Conservation (phyloP, 495 filamentous ascomycete species). For the Tuber microsphaerosporum region DNA sequence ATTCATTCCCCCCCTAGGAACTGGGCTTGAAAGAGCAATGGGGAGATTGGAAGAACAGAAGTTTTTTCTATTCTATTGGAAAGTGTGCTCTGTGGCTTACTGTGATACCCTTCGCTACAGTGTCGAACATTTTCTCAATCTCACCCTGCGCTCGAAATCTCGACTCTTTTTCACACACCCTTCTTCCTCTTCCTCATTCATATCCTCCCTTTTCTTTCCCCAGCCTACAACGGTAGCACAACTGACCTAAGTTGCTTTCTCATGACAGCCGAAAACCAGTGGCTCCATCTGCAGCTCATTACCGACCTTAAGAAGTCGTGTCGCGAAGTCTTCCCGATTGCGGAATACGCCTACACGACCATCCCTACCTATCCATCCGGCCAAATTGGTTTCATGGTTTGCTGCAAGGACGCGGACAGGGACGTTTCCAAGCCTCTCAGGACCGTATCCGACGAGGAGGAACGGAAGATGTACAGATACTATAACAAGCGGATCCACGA, state of each 20-base stretch:
- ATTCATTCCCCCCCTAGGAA: constrained; percentile 17
- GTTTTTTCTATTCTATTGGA: constrained; percentile 40
- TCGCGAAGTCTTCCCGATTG: constrained; percentile 92
- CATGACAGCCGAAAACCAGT: constrained; percentile 87
- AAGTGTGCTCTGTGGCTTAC: constrained; percentile 37
- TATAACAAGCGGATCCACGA: constrained; percentile 94
- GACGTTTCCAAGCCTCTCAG: constrained; percentile 79
- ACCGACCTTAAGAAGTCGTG: constrained; percentile 87
- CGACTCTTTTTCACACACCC: constrained; percentile 19
- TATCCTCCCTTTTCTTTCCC: constrained; percentile 12
- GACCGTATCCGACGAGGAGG: constrained; percentile 72
- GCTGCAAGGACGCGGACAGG: constrained; percentile 80
- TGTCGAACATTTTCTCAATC: constrained; percentile 23
- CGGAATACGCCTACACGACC: constrained; percentile 98
- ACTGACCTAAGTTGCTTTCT: constrained; percentile 15
- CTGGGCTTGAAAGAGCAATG: constrained; percentile 34
- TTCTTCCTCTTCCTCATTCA: constrained; percentile 9
- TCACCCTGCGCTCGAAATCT: constrained; percentile 27
- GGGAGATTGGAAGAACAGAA: constrained; percentile 32
- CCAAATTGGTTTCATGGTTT: constrained; percentile 99
- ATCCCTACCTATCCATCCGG: constrained; percentile 99
- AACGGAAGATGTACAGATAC: constrained; percentile 85
- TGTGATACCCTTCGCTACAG: constrained; percentile 28
- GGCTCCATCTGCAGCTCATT: constrained; percentile 92
- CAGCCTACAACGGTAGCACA: not conserved